Evolutionary conservation across 2,329 filamentous ascomycete species (phyloP).

Genomic region (Dactylellina haptotyla): DNA sequence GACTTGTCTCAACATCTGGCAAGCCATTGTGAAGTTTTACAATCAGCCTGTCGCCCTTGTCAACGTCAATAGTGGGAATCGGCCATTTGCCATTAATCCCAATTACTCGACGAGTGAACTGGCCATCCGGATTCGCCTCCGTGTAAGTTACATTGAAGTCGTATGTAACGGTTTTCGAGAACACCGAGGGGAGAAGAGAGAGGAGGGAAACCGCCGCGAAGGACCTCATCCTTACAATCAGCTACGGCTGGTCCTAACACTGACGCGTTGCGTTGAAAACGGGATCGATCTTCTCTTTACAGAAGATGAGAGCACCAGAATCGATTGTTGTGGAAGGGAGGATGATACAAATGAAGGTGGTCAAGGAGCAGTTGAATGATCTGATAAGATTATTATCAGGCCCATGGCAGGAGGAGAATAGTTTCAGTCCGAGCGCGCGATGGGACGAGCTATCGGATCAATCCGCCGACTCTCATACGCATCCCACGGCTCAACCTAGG

Average conservation of each 20-base stretch:
- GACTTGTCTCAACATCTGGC: slow-evolving; percentile 71
- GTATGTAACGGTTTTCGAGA: slow-evolving; percentile 66
- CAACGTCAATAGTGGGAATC: slow-evolving; percentile 72
- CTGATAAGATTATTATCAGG: slow-evolving; percentile 53
- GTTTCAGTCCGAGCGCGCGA: slow-evolving; percentile 2
- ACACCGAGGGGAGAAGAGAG: slow-evolving; percentile 44
- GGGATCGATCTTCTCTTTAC: neutral
- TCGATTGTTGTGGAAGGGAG: slow-evolving; percentile 4
- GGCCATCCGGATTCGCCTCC: slow-evolving; percentile 75
- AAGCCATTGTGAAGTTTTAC: slow-evolving; percentile 71
- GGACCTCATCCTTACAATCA: slow-evolving; percentile 39
- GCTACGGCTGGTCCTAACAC: neutral
- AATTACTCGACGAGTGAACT: slow-evolving; percentile 72
- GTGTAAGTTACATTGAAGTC: slow-evolving; percentile 79
- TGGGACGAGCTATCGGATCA: slow-evolving; percentile 29
- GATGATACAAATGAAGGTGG: slow-evolving; percentile 15
- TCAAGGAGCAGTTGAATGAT: slow-evolving; percentile 36
- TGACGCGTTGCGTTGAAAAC: slow-evolving; percentile 33
- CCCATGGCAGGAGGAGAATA: slow-evolving; percentile 3
- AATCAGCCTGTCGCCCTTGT: slow-evolving; percentile 71
- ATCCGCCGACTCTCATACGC: slow-evolving; percentile 19
- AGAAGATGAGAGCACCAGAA: neutral
- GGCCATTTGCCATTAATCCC: slow-evolving; percentile 83
- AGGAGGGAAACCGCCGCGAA: slow-evolving; percentile 35
- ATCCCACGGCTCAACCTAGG: slow-evolving; percentile 1